Evolutionary conservation across 2,329 filamentous ascomycete species (phyloP), one percentile per base, ranked within the genome.

Genomic region (Trichoderma sp.): DNA sequence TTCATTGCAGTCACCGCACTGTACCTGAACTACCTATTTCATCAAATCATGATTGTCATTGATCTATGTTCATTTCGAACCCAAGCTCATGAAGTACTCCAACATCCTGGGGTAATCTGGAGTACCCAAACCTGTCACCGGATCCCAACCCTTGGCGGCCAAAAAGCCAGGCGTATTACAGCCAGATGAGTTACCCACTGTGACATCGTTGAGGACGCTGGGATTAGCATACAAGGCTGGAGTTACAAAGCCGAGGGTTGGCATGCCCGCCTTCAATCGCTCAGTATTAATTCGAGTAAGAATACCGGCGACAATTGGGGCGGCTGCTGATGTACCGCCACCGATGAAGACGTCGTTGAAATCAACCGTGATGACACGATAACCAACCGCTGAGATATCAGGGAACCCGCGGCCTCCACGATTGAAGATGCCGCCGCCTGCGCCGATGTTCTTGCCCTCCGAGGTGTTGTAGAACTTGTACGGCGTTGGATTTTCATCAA

Each of bases 291-390:
- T 74, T 47, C 79, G 70, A 26, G 74, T 76, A 58, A 81, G 73
- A 69, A 82, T 78, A 36, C 75, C 74, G 3, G 73, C 78, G 18
- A 80, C 78, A 12, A 77, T 74, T 0, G 79, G 80, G 2, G 78
- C 78, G 21, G 78, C 77, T 5, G 76, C 77, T 61, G 83, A 86
- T 0, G 87, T 89, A n/a, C 86, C 87, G 67, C 81, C 86, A 1
- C 85, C 81, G 32, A 84, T 78, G 0, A 75, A 74, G 70, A 84
- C 84, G 6, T 77, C 76, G 32, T 83, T 83, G 65, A 85, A 79
- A 43, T 85, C 78, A 2, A 83, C 82, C 4, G 84, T 78, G 60
- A 82, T 79, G 73, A 82, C 83, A 63, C 80, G 83, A 6, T 80
- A 82, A 2, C 83, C 84, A 36, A 83, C 83, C 21, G 82, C 83